Base-by-base conservation (phyloP, 2,329 filamentous ascomycete genomes). In the Fusarium paranaense region DNA sequence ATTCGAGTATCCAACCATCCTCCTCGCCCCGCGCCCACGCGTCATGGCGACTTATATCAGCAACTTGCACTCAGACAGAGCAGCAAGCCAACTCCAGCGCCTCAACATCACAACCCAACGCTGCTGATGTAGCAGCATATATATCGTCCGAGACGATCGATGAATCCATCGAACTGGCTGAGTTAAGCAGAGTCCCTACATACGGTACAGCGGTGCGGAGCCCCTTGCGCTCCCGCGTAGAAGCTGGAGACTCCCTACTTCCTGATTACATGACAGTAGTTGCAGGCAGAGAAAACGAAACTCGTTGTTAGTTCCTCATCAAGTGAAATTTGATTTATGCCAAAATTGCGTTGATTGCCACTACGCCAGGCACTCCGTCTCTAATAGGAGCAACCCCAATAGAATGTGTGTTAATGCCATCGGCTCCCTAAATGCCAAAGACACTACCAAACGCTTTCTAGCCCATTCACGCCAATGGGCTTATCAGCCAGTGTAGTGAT, bases 151-250 rank as follows among this genome's bases (percentile, higher is more conserved):
- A 90, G 71, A 85, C 45, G 87, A 90, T 65, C 86, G 86, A 32
- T 84, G 88, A 22, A 88, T 91, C 66, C 83, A 86, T n/a, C 50
- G 90, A 92, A 67, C 82, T 94, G 71, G 87, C 88, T 58, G 88
- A 90, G 69, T 85, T 95, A 35, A 92, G 86, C 78, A 92, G 92
- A 73, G 93, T 95, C 1, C 93, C 93, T 0, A 95, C 93, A 64
- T 95, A 95, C 80, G 88, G 88, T 9, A 95, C 93, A 0, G 93
- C 93, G 0, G 89, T 94, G 22, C 90, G 89, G 65, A 89, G 91
- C 1, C 89, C 90, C 5, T 87, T 90, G 8, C 86, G 88, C 59
- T 85, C 87, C 35, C 85, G 85, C 10, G 85, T 82, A 45, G 86
- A 85, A 47, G 80, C 85, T 9, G 85, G 86, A n/a, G 85, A 86